These are phyloP conservation scores for Tardiomyces digboiensis DNA, from an alignment of 1,139 yeast genomes.

Conservation along the genomic window DNA sequence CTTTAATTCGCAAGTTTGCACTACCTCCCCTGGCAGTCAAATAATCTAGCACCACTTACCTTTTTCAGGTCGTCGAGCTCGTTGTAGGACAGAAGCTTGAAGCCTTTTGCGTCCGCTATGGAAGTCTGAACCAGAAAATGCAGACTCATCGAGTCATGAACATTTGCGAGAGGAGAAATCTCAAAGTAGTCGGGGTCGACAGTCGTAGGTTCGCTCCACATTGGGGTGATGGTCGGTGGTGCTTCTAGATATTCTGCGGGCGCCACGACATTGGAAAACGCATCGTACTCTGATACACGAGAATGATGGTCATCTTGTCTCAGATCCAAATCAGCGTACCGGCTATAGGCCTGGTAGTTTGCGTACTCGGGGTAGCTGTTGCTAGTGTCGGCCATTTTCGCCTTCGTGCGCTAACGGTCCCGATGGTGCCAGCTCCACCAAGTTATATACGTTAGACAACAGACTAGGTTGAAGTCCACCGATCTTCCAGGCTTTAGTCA, in stretches of 20 bases:
- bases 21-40: constrained; percentile 3
- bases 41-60: constrained; percentile 4
- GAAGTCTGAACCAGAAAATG: constrained; percentile 22
- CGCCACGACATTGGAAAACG: constrained; percentile 27
- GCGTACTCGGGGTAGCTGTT: neutral
- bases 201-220: neutral
- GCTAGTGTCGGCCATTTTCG: too few relatives aligned
- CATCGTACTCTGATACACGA: constrained; percentile 26
- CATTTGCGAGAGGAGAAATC: constrained; percentile 15
- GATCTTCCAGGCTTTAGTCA: too few relatives aligned
- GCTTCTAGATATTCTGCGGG: constrained; percentile 25
- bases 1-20: too few relatives aligned
- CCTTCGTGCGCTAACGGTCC: too few relatives aligned
- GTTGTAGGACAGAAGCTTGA: constrained; percentile 20
- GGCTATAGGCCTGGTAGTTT: neutral
- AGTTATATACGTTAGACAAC: too few relatives aligned
- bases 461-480: too few relatives aligned
- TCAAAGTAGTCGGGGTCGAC: neutral
- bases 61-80: constrained; percentile 22
- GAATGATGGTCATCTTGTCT: neutral
- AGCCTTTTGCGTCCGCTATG: constrained; percentile 22
- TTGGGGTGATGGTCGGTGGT: constrained; percentile 15
- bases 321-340: neutral
- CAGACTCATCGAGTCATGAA: constrained; percentile 16
- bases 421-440: too few relatives aligned